Conservation (phyloP, 495 filamentous ascomycete genomes). For the Monascus purpureus region DNA sequence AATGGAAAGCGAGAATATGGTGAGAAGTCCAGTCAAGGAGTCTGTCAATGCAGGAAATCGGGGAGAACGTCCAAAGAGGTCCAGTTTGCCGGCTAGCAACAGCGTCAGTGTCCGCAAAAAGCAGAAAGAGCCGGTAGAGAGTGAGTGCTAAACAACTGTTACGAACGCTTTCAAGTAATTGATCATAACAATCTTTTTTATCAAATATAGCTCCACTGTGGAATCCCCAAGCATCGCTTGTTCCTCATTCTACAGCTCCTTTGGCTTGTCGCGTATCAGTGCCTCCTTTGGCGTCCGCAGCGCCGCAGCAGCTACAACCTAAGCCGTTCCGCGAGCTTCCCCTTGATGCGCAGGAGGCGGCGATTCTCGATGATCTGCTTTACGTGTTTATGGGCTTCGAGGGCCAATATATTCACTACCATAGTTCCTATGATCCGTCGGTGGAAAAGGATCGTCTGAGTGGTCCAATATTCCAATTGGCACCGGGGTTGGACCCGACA, state of each 20-base stretch:
- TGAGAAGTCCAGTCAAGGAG: conserved; percentile 52
- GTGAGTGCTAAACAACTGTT: conserved; percentile 13
- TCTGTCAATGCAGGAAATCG: conserved; percentile 27
- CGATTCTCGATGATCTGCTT: conserved; percentile 76
- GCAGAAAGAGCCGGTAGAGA: conserved; percentile 21
- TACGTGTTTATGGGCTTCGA: conserved; percentile 99
- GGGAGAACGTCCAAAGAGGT: conserved; percentile 28
- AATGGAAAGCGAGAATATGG: conserved; percentile 20
- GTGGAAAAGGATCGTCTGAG: conserved; percentile 74
- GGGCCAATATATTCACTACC: conserved; percentile 87
- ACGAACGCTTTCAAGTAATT: conserved; percentile 1
- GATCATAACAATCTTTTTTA: conserved; percentile 8
- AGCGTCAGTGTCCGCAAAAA: conserved; percentile 24
- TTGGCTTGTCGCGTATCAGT: conserved; percentile 75
- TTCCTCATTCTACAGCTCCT: conserved; percentile 78
- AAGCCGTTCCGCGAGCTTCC: conserved; percentile 56
- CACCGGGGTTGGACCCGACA: conserved; percentile 78
- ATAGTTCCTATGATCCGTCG: conserved; percentile 62
- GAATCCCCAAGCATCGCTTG: conserved; percentile 69
- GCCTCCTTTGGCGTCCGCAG: conserved; percentile 59
- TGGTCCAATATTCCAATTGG: conserved; percentile 67
- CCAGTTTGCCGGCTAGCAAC: conserved; percentile 20
- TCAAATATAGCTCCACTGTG: conserved; percentile 41
- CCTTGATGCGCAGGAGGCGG: conserved; percentile 68
- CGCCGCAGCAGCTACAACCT: conserved; percentile 60